phyloP scores from a whole-genome alignment of 2,329 filamentous ascomycete genomes.

The Botrytis paeoniae region DNA sequence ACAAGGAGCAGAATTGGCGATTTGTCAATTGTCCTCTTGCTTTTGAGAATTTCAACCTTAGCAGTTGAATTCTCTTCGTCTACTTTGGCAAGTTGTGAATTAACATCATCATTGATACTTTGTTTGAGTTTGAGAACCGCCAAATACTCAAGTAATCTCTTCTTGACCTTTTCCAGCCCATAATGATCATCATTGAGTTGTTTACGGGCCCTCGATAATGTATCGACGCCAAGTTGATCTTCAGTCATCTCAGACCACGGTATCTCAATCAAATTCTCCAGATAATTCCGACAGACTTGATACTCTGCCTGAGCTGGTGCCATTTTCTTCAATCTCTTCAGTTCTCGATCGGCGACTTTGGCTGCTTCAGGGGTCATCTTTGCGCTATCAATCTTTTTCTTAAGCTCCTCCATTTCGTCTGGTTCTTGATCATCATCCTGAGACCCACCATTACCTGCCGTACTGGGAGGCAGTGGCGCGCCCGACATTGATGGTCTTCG shows the following conservation, averaged over 20 bases:
- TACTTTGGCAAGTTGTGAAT: constrained; percentile 70
- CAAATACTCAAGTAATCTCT: constrained; percentile 88
- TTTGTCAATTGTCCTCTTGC: constrained; percentile 86
- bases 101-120: constrained; percentile 77
- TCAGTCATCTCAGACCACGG: constrained; percentile 85
- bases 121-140: constrained; percentile 96
- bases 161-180: constrained; percentile 95
- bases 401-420: constrained; percentile 87
- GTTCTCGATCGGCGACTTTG: constrained; percentile 86
- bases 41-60: constrained; percentile 72
- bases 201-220: constrained; percentile 73
- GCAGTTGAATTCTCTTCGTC: constrained; percentile 53
- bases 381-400: constrained; percentile 80
- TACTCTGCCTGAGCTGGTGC: constrained; percentile 95
- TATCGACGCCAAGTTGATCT: constrained; percentile 79
- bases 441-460: constrained; percentile 33
- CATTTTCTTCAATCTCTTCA: constrained; percentile 90
- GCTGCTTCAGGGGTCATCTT: constrained; percentile 78
- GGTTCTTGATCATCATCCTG: constrained; percentile 71
- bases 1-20: constrained; percentile 92
- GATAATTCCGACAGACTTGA: constrained; percentile 86
- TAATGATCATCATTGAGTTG: constrained; percentile 97
- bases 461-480: constrained; percentile 29
- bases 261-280: constrained; percentile 91
- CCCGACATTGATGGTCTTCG: constrained; percentile 32